phyloP scores from a whole-genome alignment of 257 asterid species.

The Fraxinus anomala region DNA sequence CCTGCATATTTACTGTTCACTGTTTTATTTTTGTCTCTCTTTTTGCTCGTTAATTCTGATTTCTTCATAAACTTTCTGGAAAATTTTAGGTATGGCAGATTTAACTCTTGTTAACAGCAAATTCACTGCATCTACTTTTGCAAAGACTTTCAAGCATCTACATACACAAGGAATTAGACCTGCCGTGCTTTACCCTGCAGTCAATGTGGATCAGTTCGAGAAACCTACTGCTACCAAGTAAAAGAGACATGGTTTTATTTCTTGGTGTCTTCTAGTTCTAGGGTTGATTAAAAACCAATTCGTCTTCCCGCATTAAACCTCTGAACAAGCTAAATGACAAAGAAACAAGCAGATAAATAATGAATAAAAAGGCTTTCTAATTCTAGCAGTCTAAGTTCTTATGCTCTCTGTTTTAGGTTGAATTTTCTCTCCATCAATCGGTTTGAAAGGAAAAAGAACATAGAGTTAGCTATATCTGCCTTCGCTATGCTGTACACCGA shows the following conservation, averaged over 20 bases:
- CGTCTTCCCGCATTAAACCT: background rate
- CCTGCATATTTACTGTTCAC: background rate
- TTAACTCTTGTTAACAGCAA: constrained; percentile 89
- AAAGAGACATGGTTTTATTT: constrained; percentile 31
- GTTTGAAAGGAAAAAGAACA: constrained; percentile 91
- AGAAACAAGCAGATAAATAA: background rate
- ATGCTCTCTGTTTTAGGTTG: constrained; percentile 47
- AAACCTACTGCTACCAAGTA: constrained; percentile 67
- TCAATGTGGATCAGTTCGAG: constrained; percentile 76
- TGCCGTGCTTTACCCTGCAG: constrained; percentile 95
- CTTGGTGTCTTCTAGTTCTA: constrained; percentile 37
- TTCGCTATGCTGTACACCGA: constrained; percentile 63
- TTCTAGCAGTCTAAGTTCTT: background rate
- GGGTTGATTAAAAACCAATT: constrained; percentile 26
- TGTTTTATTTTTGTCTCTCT: background rate
- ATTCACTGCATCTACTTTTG: constrained; percentile 89
- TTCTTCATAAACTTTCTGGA: constrained; percentile 13
- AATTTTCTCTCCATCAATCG: constrained; percentile 94
- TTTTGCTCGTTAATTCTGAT: constrained; percentile 9
- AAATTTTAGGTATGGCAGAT: constrained; percentile 82
- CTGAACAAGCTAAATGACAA: background rate
- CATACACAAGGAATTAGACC: constrained; percentile 70
- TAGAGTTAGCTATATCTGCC: constrained; percentile 87
- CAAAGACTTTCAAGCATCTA: constrained; percentile 82
- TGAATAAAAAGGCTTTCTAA: background rate